Conservation (phyloP, 331 rosid species). For the Pyracantha coccinea region DNA sequence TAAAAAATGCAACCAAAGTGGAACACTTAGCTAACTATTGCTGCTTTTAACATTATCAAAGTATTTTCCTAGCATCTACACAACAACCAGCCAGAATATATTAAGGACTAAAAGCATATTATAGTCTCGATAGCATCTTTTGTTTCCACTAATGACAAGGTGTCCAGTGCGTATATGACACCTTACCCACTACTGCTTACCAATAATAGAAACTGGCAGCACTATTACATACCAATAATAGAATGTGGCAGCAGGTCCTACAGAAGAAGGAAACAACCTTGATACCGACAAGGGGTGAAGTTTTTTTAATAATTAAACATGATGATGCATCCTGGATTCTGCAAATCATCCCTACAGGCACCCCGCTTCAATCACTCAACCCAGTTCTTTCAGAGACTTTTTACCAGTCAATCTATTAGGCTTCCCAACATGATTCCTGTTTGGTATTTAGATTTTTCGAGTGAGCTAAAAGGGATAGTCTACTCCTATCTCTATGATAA, state of each 20-base stretch:
- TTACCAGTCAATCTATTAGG: not conserved
- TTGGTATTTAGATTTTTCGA: not conserved
- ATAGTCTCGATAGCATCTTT: conserved; percentile 1
- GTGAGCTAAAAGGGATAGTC: not conserved
- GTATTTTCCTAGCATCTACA: not conserved
- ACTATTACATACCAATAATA: conserved; percentile 3
- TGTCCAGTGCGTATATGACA: conserved; percentile 15
- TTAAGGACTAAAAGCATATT: not conserved
- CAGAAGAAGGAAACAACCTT: not conserved
- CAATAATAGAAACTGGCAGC: not conserved
- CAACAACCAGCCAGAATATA: conserved; percentile 2
- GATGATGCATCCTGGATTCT: not conserved
- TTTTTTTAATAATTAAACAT: not conserved
- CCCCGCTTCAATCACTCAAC: not conserved
- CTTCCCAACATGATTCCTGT: not conserved
- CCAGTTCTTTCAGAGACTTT: not conserved
- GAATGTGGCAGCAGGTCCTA: conserved; percentile 17
- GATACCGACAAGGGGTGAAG: not conserved
- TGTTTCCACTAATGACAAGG: conserved; percentile 36
- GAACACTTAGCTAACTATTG: conserved; percentile 11
- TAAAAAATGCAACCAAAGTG: conserved; percentile 17
- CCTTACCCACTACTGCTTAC: not conserved
- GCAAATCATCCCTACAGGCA: not conserved
- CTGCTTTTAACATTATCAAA: not conserved
- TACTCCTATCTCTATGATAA: not conserved